Base-by-base conservation (phyloP, 768 basidiomycete species). In the Lentinus tigrinus region DNA sequence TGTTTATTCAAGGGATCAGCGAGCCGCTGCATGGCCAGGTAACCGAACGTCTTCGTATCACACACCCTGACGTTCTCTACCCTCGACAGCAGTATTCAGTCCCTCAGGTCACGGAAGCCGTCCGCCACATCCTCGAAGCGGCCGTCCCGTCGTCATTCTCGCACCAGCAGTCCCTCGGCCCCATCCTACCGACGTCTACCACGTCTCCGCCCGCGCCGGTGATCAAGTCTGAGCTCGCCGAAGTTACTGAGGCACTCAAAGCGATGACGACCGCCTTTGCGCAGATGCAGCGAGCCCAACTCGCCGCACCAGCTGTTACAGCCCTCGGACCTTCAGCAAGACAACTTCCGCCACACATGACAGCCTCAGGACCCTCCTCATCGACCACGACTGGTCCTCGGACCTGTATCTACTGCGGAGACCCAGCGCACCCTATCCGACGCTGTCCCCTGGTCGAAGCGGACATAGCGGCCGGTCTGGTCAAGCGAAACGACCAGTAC, bases 41-140 rank as follows among this genome's bases (percentile, higher is more conserved):
- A 0, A 48, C 52, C 28, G 46, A 62, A 2, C 63, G 67, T 2
- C 66, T 71, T 0, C 55, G 62, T 24, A 49, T 70, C 49, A 69
- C 66, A 23, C 24, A 48, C 14, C 68, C 64, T 2, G 65, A 69
- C 26, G 60, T 54, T 2, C 23, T 62, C 24, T 61, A 61, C 16
- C 70, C 67, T 1, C 69, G 70, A 13, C 61, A 70, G 17, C 67
- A 68, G 1, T 72, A 69, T 52, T 23, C 36, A 3, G 31, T 72
- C 16, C 26, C 14, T 0, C 59, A 69, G 8, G 58, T 70, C 11
- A 57, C 65, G 6, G 65, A 61, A 17, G 68, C 66, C 2, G 62
- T 67, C 0, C 48, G 59, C 4, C 67, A 68, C 43, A 61, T 64
- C 3, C 28, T 69, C 7, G 42, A 54, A 24, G 21, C 61, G 0